phyloP scores from a whole-genome alignment of 2,329 filamentous ascomycete species.

The Huntiella bhutanensis region DNA sequence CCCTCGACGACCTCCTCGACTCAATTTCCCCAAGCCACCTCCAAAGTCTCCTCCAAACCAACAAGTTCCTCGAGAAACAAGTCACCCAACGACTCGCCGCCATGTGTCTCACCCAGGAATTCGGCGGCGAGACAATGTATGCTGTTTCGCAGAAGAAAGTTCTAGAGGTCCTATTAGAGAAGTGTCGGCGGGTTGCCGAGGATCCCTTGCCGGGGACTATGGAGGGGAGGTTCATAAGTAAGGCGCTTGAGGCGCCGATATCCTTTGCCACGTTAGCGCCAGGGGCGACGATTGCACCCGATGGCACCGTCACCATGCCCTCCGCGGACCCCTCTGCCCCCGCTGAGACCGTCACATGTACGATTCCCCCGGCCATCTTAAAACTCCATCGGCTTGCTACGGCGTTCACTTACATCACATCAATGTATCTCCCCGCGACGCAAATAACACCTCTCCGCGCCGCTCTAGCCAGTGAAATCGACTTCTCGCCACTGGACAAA shows the following conservation, averaged over 20 bases:
- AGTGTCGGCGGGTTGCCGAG: constrained; percentile 50
- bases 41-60: constrained; percentile 32
- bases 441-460: constrained; percentile 25
- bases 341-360: constrained; percentile 12
- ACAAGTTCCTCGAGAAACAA: constrained; percentile 23
- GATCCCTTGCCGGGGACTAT: constrained; percentile 55
- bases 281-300: constrained; percentile 11
- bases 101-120: constrained; percentile 67
- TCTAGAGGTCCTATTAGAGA: constrained; percentile 41
- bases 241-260: constrained; percentile 58
- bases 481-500: constrained; percentile 53
- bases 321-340: constrained; percentile 20
- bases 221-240: constrained; percentile 68
- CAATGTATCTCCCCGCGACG: constrained; percentile 35
- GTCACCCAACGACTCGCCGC: constrained; percentile 47
- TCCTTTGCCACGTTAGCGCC: constrained; percentile 39
- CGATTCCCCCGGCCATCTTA: constrained; percentile 25
- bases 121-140: constrained; percentile 71
- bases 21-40: constrained; percentile 40
- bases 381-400: constrained; percentile 45
- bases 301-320: neutral
- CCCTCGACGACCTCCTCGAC: constrained; percentile 55
- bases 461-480: constrained; percentile 25
- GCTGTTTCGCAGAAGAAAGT: constrained; percentile 58
- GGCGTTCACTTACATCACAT: constrained; percentile 44